Evolutionary conservation across 371 early-diverging fungal genomes (phyloP).

Genomic region (Mortierella sp.): DNA sequence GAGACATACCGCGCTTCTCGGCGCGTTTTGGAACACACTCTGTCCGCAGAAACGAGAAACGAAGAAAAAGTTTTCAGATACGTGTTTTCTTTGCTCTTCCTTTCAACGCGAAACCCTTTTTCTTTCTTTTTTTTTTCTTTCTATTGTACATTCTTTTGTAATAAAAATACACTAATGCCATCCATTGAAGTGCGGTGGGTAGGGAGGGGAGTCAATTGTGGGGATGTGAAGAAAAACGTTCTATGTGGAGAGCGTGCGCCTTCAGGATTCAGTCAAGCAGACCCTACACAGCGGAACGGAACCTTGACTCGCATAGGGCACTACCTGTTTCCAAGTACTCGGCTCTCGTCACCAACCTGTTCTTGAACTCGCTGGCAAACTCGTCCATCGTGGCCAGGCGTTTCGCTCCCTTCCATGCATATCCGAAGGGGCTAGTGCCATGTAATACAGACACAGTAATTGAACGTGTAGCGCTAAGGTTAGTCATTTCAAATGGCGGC

Average conservation of each 20-base stretch:
- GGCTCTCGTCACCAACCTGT: conserved; percentile 65
- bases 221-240: not conserved
- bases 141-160: not conserved
- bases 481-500: not conserved
- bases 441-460: not conserved
- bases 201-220: not conserved
- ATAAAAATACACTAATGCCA: not conserved
- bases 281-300: conserved; percentile 35
- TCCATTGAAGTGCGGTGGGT: not conserved
- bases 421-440: conserved; percentile 63
- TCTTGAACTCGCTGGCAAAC: conserved; percentile 63
- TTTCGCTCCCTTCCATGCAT: conserved; percentile 70
- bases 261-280: not conserved
- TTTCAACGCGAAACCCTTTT: not conserved
- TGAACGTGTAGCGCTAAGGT: not conserved
- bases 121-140: not conserved
- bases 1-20: not conserved
- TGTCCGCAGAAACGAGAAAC: not conserved
- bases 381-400: conserved; percentile 61
- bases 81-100: not conserved
- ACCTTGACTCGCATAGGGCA: conserved; percentile 62
- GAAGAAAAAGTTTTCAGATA: not conserved
- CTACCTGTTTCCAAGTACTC: conserved; percentile 76
- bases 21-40: conserved; percentile 5
- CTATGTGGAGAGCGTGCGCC: not conserved